Evolutionary conservation across 169 alveolate species (phyloP), one percentile per base, ranked within the genome.

Genomic region (Eimeria tenella): DNA sequence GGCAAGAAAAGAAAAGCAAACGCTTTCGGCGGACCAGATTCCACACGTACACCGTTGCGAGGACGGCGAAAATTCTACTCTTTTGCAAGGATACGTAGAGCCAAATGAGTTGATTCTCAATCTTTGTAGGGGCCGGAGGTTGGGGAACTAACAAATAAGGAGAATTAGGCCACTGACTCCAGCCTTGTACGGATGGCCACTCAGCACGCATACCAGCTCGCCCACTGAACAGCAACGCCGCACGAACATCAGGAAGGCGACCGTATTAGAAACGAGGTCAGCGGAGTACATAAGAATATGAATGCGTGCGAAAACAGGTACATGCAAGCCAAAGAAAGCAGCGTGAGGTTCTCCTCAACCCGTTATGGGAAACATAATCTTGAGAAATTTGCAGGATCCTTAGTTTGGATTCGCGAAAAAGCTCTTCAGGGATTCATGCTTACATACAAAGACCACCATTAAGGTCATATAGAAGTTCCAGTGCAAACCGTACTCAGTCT

Each of bases 401-500:
- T 0, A 73, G 84, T 42, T 31, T 13, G 83, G 83, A 5, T 42
- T 73, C 19, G 83, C 23, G 62, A 73, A 73, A 19, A 56, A 25
- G 23, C 42, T 13, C 81, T 11, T 70, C 53, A 31, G 50, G 49
- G 65, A 42, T 21, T 49, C 53, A n/a, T 62, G 56, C 94, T 4
- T 65, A 90, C 94, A 79, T 10, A 90, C 63, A 21, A 74, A 90
- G 49, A 90, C 86, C 19, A 90, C 90, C 94, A 90, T 90, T 52
- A 90, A 81, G 13, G 94, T 73, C 88, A 90, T 58, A 89, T 90
- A 90, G 23, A 90, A 90, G 17, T 90, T 90, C 94, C 94, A 90
- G 53, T 90, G 94, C 68, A 68, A 25, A 60, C 94, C 94, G 82
- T 90, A 90, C 58, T 90, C 94, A 13, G 90, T 90, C 53, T 55